These are phyloP conservation scores for Nannizzia gypsea DNA, from an alignment of 2,329 filamentous ascomycete species.

Conservation along the genomic window DNA sequence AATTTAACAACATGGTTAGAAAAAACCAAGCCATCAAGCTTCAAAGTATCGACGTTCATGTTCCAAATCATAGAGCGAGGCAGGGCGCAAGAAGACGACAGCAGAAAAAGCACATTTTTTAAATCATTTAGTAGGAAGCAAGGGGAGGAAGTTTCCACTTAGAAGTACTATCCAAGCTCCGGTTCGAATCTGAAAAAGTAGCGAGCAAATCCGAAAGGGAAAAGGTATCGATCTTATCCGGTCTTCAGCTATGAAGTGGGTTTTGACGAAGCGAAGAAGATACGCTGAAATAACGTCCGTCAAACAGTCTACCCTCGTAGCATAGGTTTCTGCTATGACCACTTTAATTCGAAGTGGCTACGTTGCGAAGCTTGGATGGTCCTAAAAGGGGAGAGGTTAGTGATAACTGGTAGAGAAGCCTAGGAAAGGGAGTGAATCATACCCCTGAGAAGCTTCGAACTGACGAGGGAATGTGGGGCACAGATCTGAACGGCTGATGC, in stretches of 20 bases:
- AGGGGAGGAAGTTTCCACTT: background rate
- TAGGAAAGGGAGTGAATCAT: constrained; percentile 6
- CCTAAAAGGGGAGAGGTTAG: constrained; percentile 17
- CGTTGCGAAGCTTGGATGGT: constrained; percentile 35
- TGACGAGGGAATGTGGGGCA: constrained; percentile 23
- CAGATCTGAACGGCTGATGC: constrained; percentile 23
- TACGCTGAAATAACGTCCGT: constrained; percentile 2
- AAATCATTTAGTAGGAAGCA: background rate
- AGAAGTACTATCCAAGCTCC: background rate
- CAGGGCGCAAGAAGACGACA: background rate
- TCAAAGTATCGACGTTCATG: background rate
- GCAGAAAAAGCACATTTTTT: background rate
- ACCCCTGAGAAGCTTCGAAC: constrained; percentile 32
- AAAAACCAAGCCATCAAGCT: background rate
- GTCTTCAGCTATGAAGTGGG: background rate
- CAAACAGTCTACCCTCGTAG: constrained; percentile 2
- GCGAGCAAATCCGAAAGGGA: background rate
- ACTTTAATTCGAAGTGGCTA: constrained; percentile 10
- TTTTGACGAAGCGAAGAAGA: background rate
- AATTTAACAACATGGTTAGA: background rate
- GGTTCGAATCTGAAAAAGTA: background rate
- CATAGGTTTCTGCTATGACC: background rate
- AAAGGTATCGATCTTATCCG: background rate
- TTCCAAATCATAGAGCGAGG: background rate
- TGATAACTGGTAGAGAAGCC: background rate